Percentiles rank a stretch among this genome's conserved stretches.
These are phyloP conservation scores for Ogataea paraovalis DNA, from an alignment of 805 yeast genomes.

Conservation along the genomic window DNA sequence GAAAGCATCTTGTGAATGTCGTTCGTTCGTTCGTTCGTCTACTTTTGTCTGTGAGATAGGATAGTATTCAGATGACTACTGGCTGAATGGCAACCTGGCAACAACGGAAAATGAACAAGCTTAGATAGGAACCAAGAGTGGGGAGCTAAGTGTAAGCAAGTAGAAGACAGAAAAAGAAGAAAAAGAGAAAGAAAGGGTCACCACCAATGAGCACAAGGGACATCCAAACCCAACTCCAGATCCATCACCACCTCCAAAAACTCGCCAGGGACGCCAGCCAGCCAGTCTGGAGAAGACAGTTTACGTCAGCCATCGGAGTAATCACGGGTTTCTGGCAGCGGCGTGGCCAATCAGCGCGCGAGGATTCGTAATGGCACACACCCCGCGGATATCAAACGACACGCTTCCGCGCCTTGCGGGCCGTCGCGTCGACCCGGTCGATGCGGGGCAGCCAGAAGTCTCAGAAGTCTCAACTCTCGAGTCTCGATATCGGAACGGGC, in stretches of 20 bases:
- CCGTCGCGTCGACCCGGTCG: neutral
- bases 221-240: neutral
- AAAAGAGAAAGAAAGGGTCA: neutral
- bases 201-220: neutral
- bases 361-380: neutral
- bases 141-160: neutral
- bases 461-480: no score
- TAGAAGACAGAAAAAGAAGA: neutral
- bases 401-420: neutral
- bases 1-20: slow-evolving; percentile 18
- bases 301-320: slow-evolving; percentile 5
- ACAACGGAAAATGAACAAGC: no score
- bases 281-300: neutral
- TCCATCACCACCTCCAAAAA: no score
- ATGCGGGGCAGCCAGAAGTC: no score
- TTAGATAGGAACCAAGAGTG: neutral
- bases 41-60: no score
- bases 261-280: neutral
- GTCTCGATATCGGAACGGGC: no score
- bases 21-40: neutral
- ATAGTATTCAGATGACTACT: no score
- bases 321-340: slow-evolving; percentile 4
- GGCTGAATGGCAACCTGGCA: no score
- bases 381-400: neutral
- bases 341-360: slow-evolving; percentile 5